Evolutionary conservation across 148 eudicot genomes (phyloP), one percentile per base, ranked within the genome.

Genomic region (Rhododendron ovatum): DNA sequence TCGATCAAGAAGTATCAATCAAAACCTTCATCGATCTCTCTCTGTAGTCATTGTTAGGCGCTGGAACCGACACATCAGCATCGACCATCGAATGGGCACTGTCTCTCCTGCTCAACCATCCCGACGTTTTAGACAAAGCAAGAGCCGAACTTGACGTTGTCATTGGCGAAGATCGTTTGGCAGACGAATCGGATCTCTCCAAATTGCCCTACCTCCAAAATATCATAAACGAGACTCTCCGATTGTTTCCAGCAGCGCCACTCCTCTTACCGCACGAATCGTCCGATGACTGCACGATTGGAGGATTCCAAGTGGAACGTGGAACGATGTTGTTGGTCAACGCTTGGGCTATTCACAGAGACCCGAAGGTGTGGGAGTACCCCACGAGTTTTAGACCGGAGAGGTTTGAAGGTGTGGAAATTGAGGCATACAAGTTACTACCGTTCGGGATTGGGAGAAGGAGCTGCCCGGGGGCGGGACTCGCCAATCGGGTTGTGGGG

Each of bases 401-500:
- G 61, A 90, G 93, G 69, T 92, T 89, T 57, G 82, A 83, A 69
- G 88, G 81, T 30, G 55, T 51, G 14, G 85, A 86, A 28, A 84
- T 41, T 22, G 90, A 89, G 39, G 79, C 82, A 28, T 85, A 88
- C 82, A 89, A 80, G 78, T 88, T 82, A 61, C 65, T 91, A 82
- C 91, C 92, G 1, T 91, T 92, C 77, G 92, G 94, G 67, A 28
- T 73, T 26, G 92, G 94, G 7, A 82, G 91, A 82, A 82, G 94
- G 78, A 80, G 76, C 2, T 92, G 91, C 80, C 92, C 91, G 2
- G 91, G 92, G 30, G 67, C 81, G 33, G 88, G 84, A 10, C 75
- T 89, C 26, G 92, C 91, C 7, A 86, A 88, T 81, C 55, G 45
- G 55, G 50, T 89, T 48, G 87, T 89, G 33, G 89, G 91, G 13